Conservation (phyloP, 257 asterid species). For the Coffea eugenioides region DNA sequence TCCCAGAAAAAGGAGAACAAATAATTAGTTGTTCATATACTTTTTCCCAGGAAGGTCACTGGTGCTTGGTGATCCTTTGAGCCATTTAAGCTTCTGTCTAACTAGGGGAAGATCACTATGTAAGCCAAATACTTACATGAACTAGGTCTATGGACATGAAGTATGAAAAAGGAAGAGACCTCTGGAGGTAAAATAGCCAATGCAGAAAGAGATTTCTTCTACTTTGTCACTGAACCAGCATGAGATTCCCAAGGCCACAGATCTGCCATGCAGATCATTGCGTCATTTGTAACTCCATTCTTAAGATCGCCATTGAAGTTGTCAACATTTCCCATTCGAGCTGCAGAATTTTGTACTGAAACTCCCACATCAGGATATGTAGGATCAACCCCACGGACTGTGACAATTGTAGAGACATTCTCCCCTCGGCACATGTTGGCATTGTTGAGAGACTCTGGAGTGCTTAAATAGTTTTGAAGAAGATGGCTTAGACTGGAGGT, state of each 20-base stretch:
- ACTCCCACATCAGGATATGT: conserved; percentile 29
- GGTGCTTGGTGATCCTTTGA: not conserved
- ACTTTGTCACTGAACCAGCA: conserved; percentile 43
- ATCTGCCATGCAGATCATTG: conserved; percentile 39
- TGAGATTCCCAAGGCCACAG: conserved; percentile 69
- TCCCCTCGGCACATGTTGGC: conserved; percentile 35
- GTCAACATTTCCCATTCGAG: conserved; percentile 27
- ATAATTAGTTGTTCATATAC: not conserved
- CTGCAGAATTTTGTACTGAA: conserved; percentile 24
- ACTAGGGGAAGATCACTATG: not conserved
- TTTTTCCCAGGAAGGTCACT: not conserved
- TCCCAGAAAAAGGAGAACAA: not conserved
- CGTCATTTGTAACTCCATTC: conserved; percentile 37
- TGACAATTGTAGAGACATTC: conserved; percentile 39
- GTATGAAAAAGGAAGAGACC: not conserved
- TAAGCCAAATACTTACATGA: no score
- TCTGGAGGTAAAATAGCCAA: not conserved
- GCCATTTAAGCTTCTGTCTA: not conserved
- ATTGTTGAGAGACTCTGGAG: conserved; percentile 42
- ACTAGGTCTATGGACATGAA: no score
- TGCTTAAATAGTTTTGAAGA: conserved; percentile 61
- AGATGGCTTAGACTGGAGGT: conserved; percentile 75
- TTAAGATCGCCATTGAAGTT: conserved; percentile 32
- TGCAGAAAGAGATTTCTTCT: not conserved
- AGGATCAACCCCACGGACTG: conserved; percentile 30